Evolutionary conservation across 768 basidiomycete species (phyloP), one percentile per base, ranked within the genome.

Genomic region (Hypholoma sublateritium): DNA sequence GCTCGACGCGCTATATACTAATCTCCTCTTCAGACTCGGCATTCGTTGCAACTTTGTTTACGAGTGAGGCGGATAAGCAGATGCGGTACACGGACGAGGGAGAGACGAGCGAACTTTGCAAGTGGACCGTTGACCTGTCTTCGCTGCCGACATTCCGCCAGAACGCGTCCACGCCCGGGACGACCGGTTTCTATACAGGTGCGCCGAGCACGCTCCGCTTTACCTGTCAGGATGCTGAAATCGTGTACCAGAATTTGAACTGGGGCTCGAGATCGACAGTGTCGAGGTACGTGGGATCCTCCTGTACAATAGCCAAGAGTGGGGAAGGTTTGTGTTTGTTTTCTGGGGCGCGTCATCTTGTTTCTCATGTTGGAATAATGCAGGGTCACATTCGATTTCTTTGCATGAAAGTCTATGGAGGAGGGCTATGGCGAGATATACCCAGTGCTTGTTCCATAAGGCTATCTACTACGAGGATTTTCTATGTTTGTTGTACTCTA

Each of bases 41-140:
- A 44, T 94, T 93, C 62, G 85, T 91, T 50, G 91, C 91, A n/a
- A 85, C 88, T 50, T 72, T 94, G 56, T 93, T 84, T 70, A 90
- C 89, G 8, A 87, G 87, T 42, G 88, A 91, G 56, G 73, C 77
- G n/a, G 88, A 89, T 63, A 83, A 77, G 64, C 77, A 86, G 44
- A 87, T 90, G 87, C 78, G 91, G 60, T 94, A 93, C 64, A 90
- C 86, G 1, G 92, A 94, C 67, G 92, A 94, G 75, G 89, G 89
- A 25, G 89, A 89, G 65, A 86, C 83, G 3, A 74, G 68, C 58
- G 89, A 91, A 67, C 72, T 91, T 46, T 91, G 89, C 75, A 87
- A 89, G 72, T 94, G 92, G 92, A 93, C 88, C 9, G 91, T 94
- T 34, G 88, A 94, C 70, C 78, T 94, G 50, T 83, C 84, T 42